These are phyloP conservation scores for Leccinum incarnatum DNA, from an alignment of 768 basidiomycete genomes.

Conservation along the genomic window DNA sequence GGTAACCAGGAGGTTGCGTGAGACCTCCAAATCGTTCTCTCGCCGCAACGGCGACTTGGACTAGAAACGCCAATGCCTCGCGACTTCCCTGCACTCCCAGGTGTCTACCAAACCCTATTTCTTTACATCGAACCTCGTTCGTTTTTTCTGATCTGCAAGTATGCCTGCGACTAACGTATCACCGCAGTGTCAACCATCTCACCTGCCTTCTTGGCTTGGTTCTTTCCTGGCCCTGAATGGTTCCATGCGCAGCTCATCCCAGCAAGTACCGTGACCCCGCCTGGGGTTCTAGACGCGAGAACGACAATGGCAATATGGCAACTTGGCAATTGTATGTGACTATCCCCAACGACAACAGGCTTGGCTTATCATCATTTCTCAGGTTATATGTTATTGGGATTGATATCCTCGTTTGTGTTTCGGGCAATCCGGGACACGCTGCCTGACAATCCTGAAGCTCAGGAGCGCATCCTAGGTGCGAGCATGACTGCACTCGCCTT, in stretches of 20 bases:
- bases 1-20: neutral
- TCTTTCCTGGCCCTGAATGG: conserved; percentile 61
- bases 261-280: conserved; percentile 16
- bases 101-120: conserved; percentile 61
- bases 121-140: conserved; percentile 64
- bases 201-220: conserved; percentile 51
- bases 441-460: conserved; percentile 51
- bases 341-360: neutral
- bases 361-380: neutral
- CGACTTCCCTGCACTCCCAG: conserved; percentile 56
- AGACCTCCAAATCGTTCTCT: neutral
- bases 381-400: conserved; percentile 65
- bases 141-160: conserved; percentile 8
- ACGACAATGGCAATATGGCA: conserved; percentile 66
- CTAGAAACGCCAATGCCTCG: conserved; percentile 13
- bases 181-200: conserved; percentile 47
- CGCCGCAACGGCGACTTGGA: neutral
- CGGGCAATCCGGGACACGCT: conserved; percentile 63
- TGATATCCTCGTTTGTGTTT: conserved; percentile 65
- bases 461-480: conserved; percentile 68
- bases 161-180: conserved; percentile 15
- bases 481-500: conserved; percentile 60
- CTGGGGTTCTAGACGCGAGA: conserved; percentile 41
- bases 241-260: conserved; percentile 68
- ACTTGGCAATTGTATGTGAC: conserved; percentile 56